Conservation (phyloP, 2,329 filamentous ascomycete species). For the Emmonsiellopsis sp. region DNA sequence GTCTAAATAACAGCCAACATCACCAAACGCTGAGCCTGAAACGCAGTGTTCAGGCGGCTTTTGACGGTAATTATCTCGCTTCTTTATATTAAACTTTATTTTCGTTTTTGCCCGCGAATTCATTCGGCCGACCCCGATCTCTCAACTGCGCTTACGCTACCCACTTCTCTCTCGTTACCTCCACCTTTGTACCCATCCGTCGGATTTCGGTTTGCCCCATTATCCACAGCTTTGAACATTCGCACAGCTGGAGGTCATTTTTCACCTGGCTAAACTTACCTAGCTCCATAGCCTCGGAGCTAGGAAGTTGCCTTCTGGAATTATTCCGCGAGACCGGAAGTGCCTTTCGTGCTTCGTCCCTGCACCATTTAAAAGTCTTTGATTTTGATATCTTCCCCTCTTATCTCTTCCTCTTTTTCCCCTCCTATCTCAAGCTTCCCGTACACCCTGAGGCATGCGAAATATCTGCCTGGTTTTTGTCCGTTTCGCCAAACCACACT, state of each 20-base stretch:
- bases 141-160: conserved; percentile 4
- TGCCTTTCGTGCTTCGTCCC: too few species aligned
- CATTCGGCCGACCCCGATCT: conserved; percentile 4
- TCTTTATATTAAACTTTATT: conserved; percentile 4
- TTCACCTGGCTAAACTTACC: too few species aligned
- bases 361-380: too few species aligned
- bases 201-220: not conserved
- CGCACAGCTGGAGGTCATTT: too few species aligned
- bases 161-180: conserved; percentile 1
- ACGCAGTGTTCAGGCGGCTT: conserved; percentile 33
- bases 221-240: not conserved
- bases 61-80: conserved; percentile 33
- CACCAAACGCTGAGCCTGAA: conserved; percentile 27
- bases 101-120: conserved; percentile 3
- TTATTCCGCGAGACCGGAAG: too few species aligned
- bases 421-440: too few species aligned
- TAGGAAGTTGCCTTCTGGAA: too few species aligned
- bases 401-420: too few species aligned
- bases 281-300: too few species aligned
- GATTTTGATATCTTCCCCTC: too few species aligned
- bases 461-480: not conserved
- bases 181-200: not conserved
- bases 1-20: conserved; percentile 8
- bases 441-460: too few species aligned
- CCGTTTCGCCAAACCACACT: not conserved